A percentile compares a stretch with the other conserved stretches of the same genome.
These are phyloP conservation scores for Haematococcus lacustris DNA, from an alignment of 139 green algal genomes.

Conservation along the genomic window DNA sequence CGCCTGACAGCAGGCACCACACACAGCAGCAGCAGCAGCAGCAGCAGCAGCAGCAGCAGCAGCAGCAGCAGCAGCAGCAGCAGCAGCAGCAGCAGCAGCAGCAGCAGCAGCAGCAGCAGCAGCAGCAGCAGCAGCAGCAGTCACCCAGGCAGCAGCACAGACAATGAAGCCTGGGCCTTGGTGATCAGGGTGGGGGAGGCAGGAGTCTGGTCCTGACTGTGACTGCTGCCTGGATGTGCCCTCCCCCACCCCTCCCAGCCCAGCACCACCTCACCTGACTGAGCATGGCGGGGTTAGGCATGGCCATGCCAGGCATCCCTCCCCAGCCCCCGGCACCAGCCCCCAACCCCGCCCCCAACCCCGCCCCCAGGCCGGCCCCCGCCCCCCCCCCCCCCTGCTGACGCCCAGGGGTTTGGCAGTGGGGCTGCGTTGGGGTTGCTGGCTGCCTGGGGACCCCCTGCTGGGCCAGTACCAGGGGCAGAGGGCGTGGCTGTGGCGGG, in stretches of 20 bases:
- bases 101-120: no score
- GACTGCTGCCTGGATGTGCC: no score
- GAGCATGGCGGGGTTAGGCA: slow-evolving; percentile 13
- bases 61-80: no score
- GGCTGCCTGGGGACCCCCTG: slow-evolving; percentile 16
- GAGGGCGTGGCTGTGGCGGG: neutral
- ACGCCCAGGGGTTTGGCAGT: slow-evolving; percentile 92
- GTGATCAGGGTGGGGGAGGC: no score
- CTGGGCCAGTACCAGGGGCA: neutral
- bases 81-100: no score
- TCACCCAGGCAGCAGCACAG: no score
- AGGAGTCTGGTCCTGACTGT: no score
- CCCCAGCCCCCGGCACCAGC: slow-evolving; percentile 16
- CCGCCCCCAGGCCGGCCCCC: neutral
- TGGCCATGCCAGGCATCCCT: slow-evolving; percentile 7
- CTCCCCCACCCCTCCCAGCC: neutral
- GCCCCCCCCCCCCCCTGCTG: slow-evolving; percentile 16
- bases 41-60: no score
- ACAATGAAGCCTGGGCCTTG: no score
- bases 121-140: no score
- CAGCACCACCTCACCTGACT: slow-evolving; percentile 3
- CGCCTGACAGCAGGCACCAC: slow-evolving; percentile 20
- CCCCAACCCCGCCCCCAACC: slow-evolving; percentile 2
- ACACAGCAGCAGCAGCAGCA: neutral
- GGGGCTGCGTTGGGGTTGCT: slow-evolving; percentile 72